These are phyloP conservation scores for Dendrothele bispora DNA, from an alignment of 768 basidiomycete genomes.

Conservation along the genomic window DNA sequence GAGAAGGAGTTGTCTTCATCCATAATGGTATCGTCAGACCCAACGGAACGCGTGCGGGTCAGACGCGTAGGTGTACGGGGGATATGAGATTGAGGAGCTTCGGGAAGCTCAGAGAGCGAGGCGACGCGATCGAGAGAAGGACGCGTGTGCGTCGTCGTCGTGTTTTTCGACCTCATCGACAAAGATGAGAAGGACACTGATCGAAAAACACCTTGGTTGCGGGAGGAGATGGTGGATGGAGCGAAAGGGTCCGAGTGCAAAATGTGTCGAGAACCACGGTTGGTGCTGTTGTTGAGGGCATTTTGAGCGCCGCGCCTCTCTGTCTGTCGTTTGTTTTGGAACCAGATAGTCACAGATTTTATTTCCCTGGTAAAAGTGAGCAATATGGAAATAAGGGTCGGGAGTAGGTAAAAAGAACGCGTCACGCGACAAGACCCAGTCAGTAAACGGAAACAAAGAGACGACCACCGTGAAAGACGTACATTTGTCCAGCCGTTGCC, in stretches of 20 bases:
- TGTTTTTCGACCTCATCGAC: neutral
- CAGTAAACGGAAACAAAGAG: neutral
- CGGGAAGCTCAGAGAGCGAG: slow-evolving; percentile 46
- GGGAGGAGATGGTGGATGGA: slow-evolving; percentile 23
- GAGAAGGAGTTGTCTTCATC: neutral
- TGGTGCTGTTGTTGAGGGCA: slow-evolving; percentile 15
- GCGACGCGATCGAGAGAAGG: slow-evolving; percentile 59
- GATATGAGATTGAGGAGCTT: too few relatives aligned
- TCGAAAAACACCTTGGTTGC: slow-evolving; percentile 10
- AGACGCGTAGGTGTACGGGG: slow-evolving; percentile 9
- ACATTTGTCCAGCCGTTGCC: slow-evolving; percentile 65
- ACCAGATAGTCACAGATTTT: slow-evolving; percentile 79
- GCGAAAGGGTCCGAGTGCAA: slow-evolving; percentile 31
- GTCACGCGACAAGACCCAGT: slow-evolving; percentile 7
- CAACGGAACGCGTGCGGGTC: too few relatives aligned
- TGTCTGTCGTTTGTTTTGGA: slow-evolving; percentile 78
- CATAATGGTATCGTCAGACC: neutral
- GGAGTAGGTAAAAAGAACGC: slow-evolving; percentile 3
- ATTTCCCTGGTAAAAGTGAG: slow-evolving; percentile 46
- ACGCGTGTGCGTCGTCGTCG: slow-evolving; percentile 1
- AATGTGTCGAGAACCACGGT: slow-evolving; percentile 19
- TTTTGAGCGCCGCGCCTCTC: slow-evolving; percentile 26
- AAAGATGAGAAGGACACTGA: neutral
- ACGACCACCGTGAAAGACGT: too few relatives aligned
- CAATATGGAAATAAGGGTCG: slow-evolving; percentile 8